These are phyloP conservation scores for Peronospora farinosa DNA, from an alignment of 352 stramenopile species.

Conservation along the genomic window DNA sequence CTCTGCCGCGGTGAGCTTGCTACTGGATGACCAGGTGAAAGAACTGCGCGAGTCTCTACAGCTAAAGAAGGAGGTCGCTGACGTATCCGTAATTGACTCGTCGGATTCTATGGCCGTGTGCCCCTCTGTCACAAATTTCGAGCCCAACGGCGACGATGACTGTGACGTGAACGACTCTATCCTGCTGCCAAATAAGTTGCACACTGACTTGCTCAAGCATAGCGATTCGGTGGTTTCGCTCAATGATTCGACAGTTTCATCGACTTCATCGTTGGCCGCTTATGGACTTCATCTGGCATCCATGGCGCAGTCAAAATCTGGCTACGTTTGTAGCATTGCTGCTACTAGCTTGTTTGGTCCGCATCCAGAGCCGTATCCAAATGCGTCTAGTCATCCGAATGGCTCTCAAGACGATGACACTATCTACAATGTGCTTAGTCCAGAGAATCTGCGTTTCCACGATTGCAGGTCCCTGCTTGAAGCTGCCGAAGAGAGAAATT, in stretches of 20 bases:
- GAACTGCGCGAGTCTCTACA: constrained; percentile 26
- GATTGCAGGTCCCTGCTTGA: constrained; percentile 32
- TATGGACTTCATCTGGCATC: constrained; percentile 36
- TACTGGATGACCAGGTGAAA: constrained; percentile 30
- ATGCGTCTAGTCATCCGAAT: constrained; percentile 17
- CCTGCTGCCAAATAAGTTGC: constrained; percentile 9
- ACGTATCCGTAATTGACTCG: constrained; percentile 24
- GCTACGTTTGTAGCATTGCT: constrained; percentile 24
- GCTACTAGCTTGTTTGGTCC: constrained; percentile 31
- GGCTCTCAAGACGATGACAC: constrained; percentile 10
- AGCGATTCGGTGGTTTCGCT: constrained; percentile 34
- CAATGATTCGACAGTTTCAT: constrained; percentile 44
- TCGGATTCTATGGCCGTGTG: constrained; percentile 31
- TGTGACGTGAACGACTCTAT: constrained; percentile 24
- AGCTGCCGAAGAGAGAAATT: constrained; percentile 20
- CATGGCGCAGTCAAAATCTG: constrained; percentile 32
- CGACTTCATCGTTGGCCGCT: constrained; percentile 36
- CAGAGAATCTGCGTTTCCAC: constrained; percentile 35
- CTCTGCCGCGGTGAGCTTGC: constrained; percentile 17
- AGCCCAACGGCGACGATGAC: constrained; percentile 17
- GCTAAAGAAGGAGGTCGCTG: constrained; percentile 12
- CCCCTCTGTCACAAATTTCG: constrained; percentile 23
- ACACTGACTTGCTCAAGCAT: constrained; percentile 25
- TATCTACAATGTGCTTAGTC: constrained; percentile 30
- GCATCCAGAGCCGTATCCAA: constrained; percentile 31